These are phyloP conservation scores for Wolfiporia cocos DNA, from an alignment of 1,284 basidiomycete species.

Conservation along the genomic window DNA sequence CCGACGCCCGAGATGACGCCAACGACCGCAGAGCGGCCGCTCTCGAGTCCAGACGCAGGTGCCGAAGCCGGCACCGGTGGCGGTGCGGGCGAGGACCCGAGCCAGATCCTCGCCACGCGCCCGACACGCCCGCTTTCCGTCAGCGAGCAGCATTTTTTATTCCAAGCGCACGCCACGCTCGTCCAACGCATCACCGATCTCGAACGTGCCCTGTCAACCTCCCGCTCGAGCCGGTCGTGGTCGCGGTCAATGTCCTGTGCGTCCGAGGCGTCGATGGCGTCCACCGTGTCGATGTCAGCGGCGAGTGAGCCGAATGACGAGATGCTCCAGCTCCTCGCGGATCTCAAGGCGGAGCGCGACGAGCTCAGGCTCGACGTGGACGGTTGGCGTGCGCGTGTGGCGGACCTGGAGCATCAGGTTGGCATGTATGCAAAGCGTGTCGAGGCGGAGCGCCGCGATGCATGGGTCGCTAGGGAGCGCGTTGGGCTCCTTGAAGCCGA, in stretches of 20 bases:
- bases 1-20: conserved; percentile 74
- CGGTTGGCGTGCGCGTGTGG: conserved; percentile 66
- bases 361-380: conserved; percentile 73
- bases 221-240: conserved; percentile 29
- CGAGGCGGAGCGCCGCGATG: conserved; percentile 65
- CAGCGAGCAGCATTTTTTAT: conserved; percentile 77
- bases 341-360: conserved; percentile 74
- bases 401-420: conserved; percentile 60
- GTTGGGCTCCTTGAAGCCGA: conserved; percentile 60
- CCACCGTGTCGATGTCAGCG: conserved; percentile 13
- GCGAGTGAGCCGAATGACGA: conserved; percentile 48
- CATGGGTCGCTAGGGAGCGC: conserved; percentile 68
- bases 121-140: conserved; percentile 44
- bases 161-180: conserved; percentile 74
- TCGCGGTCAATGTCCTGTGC: conserved; percentile 49
- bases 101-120: conserved; percentile 14
- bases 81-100: conserved; percentile 25
- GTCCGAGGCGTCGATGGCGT: conserved; percentile 38
- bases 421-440: conserved; percentile 53
- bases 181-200: conserved; percentile 74
- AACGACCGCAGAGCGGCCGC: conserved; percentile 32
- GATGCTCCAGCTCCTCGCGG: conserved; percentile 64
- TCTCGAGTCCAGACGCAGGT: no score
- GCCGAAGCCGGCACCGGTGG: conserved; percentile 15
- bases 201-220: conserved; percentile 60